Conservation (phyloP, 1,139 yeast genomes). For the Kodamaea anthophila region DNA sequence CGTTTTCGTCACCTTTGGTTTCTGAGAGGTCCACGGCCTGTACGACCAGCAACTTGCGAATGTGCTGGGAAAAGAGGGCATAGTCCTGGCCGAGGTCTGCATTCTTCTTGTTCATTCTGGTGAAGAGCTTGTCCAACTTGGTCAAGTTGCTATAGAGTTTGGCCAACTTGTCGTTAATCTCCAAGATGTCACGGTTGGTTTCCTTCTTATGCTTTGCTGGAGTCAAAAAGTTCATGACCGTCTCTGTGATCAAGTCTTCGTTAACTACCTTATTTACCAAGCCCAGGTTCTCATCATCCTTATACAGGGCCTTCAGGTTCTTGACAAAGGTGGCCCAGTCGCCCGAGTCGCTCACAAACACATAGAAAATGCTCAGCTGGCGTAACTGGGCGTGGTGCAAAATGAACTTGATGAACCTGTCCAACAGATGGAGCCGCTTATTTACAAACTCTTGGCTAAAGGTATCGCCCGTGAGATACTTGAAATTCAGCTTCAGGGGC, state of each 20-base stretch:
- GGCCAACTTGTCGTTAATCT: conserved; percentile 75
- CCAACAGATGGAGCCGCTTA: conserved; percentile 78
- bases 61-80: conserved; percentile 63
- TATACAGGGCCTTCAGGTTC: conserved; percentile 43
- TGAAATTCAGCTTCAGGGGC: conserved; percentile 87
- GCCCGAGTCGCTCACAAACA: conserved; percentile 65
- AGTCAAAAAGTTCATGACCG: conserved; percentile 86
- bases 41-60: conserved; percentile 59
- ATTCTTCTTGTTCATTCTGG: conserved; percentile 67
- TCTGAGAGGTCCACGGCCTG: conserved; percentile 17
- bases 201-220: conserved; percentile 64
- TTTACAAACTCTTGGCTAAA: conserved; percentile 75
- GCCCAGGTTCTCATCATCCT: conserved; percentile 13
- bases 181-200: conserved; percentile 71
- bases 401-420: conserved; percentile 68
- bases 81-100: conserved; percentile 69
- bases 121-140: conserved; percentile 73
- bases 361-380: conserved; percentile 64
- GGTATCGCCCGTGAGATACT: conserved; percentile 92
- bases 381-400: conserved; percentile 68
- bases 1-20: conserved; percentile 1
- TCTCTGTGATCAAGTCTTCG: conserved; percentile 71
- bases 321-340: conserved; percentile 83
- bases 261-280: conserved; percentile 41
- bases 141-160: conserved; percentile 77